These are phyloP conservation scores for Isatis tinctoria DNA, from an alignment of 345 rosid species.

Conservation along the genomic window DNA sequence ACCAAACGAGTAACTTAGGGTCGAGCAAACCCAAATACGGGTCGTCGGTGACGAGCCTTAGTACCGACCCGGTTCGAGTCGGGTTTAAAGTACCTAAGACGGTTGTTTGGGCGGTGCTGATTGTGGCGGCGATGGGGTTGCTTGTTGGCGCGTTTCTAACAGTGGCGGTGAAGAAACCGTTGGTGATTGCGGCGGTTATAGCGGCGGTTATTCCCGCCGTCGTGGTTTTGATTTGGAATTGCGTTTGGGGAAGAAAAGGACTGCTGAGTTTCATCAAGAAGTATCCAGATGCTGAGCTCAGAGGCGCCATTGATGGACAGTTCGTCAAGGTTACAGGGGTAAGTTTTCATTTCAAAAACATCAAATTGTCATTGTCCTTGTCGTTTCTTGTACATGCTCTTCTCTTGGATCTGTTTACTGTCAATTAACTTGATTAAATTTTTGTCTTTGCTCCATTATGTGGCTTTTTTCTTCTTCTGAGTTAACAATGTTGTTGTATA, in stretches of 20 bases:
- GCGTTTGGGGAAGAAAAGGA: conserved; percentile 66
- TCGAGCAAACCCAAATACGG: conserved; percentile 65
- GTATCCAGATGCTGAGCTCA: conserved; percentile 82
- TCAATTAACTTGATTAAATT: too few relatives aligned
- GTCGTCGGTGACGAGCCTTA: conserved; percentile 68
- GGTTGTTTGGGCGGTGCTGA: conserved; percentile 64
- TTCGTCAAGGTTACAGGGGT: conserved; percentile 95
- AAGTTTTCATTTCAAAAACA: conserved; percentile 10
- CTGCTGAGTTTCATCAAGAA: conserved; percentile 55
- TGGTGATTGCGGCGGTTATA: conserved; percentile 63
- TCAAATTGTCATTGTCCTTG: conserved; percentile 16
- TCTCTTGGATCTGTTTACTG: conserved; percentile 10
- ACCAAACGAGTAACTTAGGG: conserved; percentile 26
- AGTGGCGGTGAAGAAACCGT: conserved; percentile 71
- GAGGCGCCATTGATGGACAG: conserved; percentile 93
- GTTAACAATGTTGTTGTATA: neutral
- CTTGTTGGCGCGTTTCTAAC: conserved; percentile 70
- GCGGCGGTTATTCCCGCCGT: conserved; percentile 51
- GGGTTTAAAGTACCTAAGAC: conserved; percentile 77
- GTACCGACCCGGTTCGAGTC: conserved; percentile 57
- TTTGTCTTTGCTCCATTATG: too few relatives aligned
- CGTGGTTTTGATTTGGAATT: conserved; percentile 62
- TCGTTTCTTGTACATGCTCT: neutral
- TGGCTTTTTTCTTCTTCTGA: neutral
- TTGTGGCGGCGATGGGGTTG: conserved; percentile 56